Conservation (phyloP, 345 rosid species). For the Citrus inodora region DNA sequence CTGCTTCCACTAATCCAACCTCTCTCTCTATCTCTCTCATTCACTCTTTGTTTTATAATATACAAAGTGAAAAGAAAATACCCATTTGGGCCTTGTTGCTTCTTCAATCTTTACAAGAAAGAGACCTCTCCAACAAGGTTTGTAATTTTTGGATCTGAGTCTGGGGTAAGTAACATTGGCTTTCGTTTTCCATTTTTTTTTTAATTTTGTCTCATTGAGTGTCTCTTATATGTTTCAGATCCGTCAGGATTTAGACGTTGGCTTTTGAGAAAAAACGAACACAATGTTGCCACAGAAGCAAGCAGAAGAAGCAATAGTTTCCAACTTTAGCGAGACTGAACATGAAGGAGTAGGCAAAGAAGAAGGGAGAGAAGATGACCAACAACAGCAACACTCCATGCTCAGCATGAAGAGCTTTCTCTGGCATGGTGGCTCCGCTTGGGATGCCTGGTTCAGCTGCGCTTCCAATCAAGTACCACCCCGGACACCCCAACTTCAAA, state of each 20-base stretch:
- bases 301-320: conserved; percentile 85
- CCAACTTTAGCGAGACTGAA: conserved; percentile 55
- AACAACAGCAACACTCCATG: conserved; percentile 38
- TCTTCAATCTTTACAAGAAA: conserved; percentile 23
- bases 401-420: conserved; percentile 60
- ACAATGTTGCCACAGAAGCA: conserved; percentile 85
- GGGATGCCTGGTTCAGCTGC: conserved; percentile 99
- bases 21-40: background rate
- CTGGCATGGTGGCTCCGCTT: conserved; percentile 98
- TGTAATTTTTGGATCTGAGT: conserved; percentile 22
- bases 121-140: conserved; percentile 29
- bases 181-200: conserved; percentile 29
- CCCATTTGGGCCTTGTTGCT: conserved; percentile 8
- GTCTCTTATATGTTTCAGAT: conserved; percentile 41
- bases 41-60: background rate
- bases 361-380: conserved; percentile 26
- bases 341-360: conserved; percentile 31
- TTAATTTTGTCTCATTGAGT: conserved; percentile 34
- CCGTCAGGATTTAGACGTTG: conserved; percentile 28
- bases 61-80: no score
- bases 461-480: conserved; percentile 83
- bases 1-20: no score
- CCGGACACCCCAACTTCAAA: no score
- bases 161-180: conserved; percentile 10
- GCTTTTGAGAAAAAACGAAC: conserved; percentile 16